Percentiles rank a stretch among this genome's conserved stretches.
Evolutionary conservation across 352 stramenopile species (phyloP).

Genomic region (Phytophthora pseudosyringae): DNA sequence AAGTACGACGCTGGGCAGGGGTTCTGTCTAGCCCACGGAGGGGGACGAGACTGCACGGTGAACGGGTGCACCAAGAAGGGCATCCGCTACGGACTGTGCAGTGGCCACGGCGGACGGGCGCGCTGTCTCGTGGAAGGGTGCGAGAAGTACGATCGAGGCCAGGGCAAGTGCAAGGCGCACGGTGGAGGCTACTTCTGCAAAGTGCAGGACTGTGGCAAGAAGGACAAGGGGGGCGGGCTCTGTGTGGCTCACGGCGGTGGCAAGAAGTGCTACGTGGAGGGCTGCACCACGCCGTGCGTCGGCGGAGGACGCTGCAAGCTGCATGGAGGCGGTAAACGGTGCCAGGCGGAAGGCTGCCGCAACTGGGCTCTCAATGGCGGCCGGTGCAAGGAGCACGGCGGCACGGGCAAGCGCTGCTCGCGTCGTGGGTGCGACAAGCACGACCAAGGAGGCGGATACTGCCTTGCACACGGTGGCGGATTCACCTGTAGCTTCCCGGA

Average conservation of each 20-base stretch:
- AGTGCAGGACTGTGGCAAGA: slow-evolving; percentile 75
- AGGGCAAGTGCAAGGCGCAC: slow-evolving; percentile 84
- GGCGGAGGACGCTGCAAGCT: slow-evolving; percentile 76
- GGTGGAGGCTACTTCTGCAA: slow-evolving; percentile 88
- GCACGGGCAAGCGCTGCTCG: slow-evolving; percentile 73
- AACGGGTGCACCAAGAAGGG: slow-evolving; percentile 76
- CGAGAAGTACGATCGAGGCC: slow-evolving; percentile 75
- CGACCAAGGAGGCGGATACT: slow-evolving; percentile 80
- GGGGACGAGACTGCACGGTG: slow-evolving; percentile 64
- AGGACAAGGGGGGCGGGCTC: slow-evolving; percentile 83
- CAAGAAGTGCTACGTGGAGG: slow-evolving; percentile 82
- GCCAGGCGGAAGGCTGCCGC: slow-evolving; percentile 48
- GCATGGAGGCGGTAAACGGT: slow-evolving; percentile 69
- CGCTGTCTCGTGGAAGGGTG: slow-evolving; percentile 81
- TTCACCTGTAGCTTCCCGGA: slow-evolving; percentile 70
- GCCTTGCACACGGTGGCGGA: slow-evolving; percentile 74
- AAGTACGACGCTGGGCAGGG: slow-evolving; percentile 78
- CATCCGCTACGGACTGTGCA: slow-evolving; percentile 81
- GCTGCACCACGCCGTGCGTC: slow-evolving; percentile 71
- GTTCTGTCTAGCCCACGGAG: slow-evolving; percentile 73
- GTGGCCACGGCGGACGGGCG: slow-evolving; percentile 70
- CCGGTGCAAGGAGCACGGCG: slow-evolving; percentile 80
- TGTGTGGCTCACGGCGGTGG: slow-evolving; percentile 82
- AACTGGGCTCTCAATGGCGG: slow-evolving; percentile 75
- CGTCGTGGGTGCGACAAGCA: slow-evolving; percentile 74